Evolutionary conservation across 306 rosid species (phyloP).

Genomic region (Corylus heterophylla): DNA sequence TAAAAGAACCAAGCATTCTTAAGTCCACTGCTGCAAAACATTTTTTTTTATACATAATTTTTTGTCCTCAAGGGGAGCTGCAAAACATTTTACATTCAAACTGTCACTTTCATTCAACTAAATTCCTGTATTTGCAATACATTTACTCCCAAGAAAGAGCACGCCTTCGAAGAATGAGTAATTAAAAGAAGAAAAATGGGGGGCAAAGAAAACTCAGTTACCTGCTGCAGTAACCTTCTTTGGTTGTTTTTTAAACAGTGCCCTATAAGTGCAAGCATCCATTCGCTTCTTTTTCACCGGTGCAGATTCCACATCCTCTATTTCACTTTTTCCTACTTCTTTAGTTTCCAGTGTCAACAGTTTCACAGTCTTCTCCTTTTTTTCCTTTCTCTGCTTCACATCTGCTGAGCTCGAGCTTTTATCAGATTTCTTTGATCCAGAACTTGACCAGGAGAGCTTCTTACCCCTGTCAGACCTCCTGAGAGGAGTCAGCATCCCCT

Average conservation of each 20-base stretch:
- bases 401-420: constrained; percentile 44
- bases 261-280: constrained; percentile 47
- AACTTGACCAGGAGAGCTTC: constrained; percentile 28
- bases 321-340: constrained; percentile 38
- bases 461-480: constrained; percentile 60
- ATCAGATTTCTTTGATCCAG: constrained; percentile 40
- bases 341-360: constrained; percentile 43
- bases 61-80: not conserved
- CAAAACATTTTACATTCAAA: not conserved
- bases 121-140: not conserved
- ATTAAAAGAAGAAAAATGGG: not conserved
- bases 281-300: constrained; percentile 34
- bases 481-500: constrained; percentile 47
- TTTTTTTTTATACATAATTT: not conserved
- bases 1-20: not conserved
- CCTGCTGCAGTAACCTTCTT: constrained; percentile 39
- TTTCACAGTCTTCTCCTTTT: constrained; percentile 51
- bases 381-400: constrained; percentile 36
- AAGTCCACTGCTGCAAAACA: not conserved
- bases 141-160: not conserved
- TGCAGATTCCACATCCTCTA: constrained; percentile 25
- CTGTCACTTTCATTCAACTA: not conserved
- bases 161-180: not conserved
- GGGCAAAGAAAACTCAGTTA: constrained; percentile 17
- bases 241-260: constrained; percentile 27